Evolutionary conservation across 176 grass and related monocot species (phyloP).

Genomic region (Oryza brachyantha): DNA sequence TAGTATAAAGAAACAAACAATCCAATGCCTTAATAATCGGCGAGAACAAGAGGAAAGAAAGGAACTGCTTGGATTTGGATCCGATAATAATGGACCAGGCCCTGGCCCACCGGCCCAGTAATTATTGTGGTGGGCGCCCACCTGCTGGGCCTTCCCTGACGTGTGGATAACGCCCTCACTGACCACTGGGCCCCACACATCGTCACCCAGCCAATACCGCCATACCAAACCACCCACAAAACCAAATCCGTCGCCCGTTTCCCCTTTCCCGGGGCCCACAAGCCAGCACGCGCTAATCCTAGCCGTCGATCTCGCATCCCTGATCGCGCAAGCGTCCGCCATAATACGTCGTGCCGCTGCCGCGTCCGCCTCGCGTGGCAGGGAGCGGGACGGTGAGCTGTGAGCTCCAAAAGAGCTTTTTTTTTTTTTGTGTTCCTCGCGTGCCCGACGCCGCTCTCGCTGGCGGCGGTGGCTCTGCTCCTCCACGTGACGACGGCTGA

Average conservation of each 20-base stretch:
- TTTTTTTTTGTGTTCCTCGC: too few species aligned
- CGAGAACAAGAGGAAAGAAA: not conserved
- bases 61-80: not conserved
- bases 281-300: too few species aligned
- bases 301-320: not conserved
- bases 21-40: too few species aligned
- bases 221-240: not conserved
- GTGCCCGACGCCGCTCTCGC: not conserved
- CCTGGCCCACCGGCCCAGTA: not conserved
- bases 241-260: not conserved
- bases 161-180: not conserved
- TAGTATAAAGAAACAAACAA: too few species aligned
- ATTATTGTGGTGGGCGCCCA: not conserved
- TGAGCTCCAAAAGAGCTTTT: not conserved
- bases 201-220: not conserved
- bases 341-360: too few species aligned
- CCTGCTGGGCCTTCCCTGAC: not conserved
- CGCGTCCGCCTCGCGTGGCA: too few species aligned
- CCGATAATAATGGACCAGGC: not conserved
- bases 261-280: not conserved
- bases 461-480: too few species aligned
- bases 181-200: not conserved
- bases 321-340: too few species aligned
- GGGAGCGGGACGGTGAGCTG: too few species aligned
- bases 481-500: too few species aligned